These are phyloP conservation scores for Lathyrus oleraceus DNA, from an alignment of 306 rosid genomes.

Conservation along the genomic window DNA sequence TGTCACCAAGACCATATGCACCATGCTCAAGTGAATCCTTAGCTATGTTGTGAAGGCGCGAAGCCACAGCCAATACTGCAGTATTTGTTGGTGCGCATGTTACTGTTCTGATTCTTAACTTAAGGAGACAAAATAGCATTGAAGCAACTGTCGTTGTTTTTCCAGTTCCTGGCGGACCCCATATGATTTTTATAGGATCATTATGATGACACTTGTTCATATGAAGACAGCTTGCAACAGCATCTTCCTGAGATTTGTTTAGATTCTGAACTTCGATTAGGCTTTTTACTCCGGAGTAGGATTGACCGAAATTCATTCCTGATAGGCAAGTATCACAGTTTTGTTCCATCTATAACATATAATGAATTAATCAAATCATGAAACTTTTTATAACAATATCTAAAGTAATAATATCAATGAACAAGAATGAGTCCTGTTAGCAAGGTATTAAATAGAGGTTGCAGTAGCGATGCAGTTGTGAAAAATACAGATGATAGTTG, in stretches of 20 bases:
- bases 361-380: not conserved
- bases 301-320: not conserved
- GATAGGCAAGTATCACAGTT: conserved; percentile 30
- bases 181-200: conserved; percentile 47
- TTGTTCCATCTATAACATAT: conserved; percentile 40
- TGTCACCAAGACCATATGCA: conserved; percentile 22
- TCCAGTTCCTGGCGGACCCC: conserved; percentile 78
- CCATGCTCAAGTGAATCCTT: conserved; percentile 7
- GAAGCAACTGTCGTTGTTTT: conserved; percentile 61
- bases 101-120: conserved; percentile 47
- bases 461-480: not conserved
- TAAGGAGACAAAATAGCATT: conserved; percentile 38
- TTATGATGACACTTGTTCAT: conserved; percentile 36
- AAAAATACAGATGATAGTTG: not conserved
- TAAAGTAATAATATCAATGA: too few species aligned
- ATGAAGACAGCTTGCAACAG: conserved; percentile 44
- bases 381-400: too few species aligned
- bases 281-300: not conserved
- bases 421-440: not conserved
- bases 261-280: conserved; percentile 37
- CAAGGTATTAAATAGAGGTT: not conserved
- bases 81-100: conserved; percentile 68
- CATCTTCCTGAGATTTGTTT: conserved; percentile 52
- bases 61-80: conserved; percentile 50
- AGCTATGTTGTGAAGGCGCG: conserved; percentile 27